phyloP scores from a whole-genome alignment of 208 protist genomes.

The Leishmania amazonensis region DNA sequence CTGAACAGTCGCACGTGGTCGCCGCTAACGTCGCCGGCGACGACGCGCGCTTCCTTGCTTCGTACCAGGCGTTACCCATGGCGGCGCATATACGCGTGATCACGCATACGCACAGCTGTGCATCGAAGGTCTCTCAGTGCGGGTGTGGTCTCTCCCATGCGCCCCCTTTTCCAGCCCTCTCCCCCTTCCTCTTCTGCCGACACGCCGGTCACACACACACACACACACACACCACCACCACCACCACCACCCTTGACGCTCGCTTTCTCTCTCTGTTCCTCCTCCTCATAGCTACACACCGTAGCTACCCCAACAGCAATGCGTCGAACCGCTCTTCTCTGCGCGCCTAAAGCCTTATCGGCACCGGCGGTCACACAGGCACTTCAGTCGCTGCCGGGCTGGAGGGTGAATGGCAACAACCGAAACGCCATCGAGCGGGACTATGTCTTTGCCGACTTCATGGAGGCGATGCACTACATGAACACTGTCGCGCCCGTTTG shows the following conservation, averaged over 20 bases:
- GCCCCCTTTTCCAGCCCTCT: no score
- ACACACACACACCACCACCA: no score
- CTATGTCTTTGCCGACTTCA: slow-evolving; percentile 90
- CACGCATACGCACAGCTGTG: background rate
- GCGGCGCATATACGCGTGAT: background rate
- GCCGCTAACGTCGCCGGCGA: background rate
- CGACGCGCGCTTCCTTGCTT: background rate
- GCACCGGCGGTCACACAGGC: slow-evolving; percentile 84
- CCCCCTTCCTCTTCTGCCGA: background rate
- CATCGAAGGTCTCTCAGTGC: background rate
- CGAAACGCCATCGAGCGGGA: slow-evolving; percentile 56
- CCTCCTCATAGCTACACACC: background rate
- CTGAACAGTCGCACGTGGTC: background rate
- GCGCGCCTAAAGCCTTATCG: slow-evolving; percentile 48
- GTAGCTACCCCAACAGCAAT: slow-evolving; percentile 4
- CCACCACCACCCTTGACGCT: background rate
- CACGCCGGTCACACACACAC: background rate
- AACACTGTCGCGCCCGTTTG: slow-evolving; percentile 70
- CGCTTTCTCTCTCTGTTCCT: background rate
- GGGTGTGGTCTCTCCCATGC: background rate
- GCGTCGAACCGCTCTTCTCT: slow-evolving; percentile 7
- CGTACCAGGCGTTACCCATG: background rate
- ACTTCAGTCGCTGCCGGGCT: slow-evolving; percentile 75
- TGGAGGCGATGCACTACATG: slow-evolving; percentile 94
- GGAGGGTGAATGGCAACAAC: slow-evolving; percentile 50